These are phyloP conservation scores for Hypoxylon crocopeplum DNA, from an alignment of 495 filamentous ascomycete genomes.

Conservation along the genomic window DNA sequence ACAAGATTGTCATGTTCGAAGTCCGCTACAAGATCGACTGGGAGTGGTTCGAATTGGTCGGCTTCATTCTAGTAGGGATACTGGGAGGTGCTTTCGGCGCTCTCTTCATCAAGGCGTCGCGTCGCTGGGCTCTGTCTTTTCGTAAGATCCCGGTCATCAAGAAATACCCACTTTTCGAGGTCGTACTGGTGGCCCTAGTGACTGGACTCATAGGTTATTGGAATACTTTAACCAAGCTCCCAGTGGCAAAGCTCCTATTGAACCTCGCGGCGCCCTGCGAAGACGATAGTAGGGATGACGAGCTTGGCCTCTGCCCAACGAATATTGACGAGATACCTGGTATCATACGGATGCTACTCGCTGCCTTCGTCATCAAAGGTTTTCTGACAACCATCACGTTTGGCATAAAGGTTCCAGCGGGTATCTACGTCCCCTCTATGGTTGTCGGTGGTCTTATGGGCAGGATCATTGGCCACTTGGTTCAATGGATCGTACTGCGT, in stretches of 20 bases:
- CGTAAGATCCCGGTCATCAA: constrained; percentile 82
- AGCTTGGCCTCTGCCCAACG: constrained; percentile 77
- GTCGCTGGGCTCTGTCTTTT: constrained; percentile 87
- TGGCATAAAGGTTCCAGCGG: constrained; percentile 93
- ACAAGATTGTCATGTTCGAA: constrained; percentile 95
- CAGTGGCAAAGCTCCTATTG: constrained; percentile 88
- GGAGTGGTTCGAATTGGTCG: constrained; percentile 88
- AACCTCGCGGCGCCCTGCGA: constrained; percentile 88
- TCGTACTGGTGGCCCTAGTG: constrained; percentile 82
- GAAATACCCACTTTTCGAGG: constrained; percentile 82
- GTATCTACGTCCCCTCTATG: constrained; percentile 98
- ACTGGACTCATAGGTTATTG: constrained; percentile 90
- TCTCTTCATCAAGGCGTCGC: constrained; percentile 94
- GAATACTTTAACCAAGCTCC: constrained; percentile 88
- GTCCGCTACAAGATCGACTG: constrained; percentile 93
- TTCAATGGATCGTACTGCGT: constrained; percentile 80
- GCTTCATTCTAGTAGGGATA: constrained; percentile 84
- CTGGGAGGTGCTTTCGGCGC: constrained; percentile 86
- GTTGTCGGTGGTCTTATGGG: constrained; percentile 95
- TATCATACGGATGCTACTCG: constrained; percentile 70
- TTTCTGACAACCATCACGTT: constrained; percentile 88
- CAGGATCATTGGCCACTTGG: constrained; percentile 82
- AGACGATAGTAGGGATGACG: constrained; percentile 56
- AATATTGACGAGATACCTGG: constrained; percentile 74
- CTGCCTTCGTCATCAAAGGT: constrained; percentile 89